phyloP scores from a whole-genome alignment of 2,329 filamentous ascomycete species.

The Fusarium oligoseptatum region DNA sequence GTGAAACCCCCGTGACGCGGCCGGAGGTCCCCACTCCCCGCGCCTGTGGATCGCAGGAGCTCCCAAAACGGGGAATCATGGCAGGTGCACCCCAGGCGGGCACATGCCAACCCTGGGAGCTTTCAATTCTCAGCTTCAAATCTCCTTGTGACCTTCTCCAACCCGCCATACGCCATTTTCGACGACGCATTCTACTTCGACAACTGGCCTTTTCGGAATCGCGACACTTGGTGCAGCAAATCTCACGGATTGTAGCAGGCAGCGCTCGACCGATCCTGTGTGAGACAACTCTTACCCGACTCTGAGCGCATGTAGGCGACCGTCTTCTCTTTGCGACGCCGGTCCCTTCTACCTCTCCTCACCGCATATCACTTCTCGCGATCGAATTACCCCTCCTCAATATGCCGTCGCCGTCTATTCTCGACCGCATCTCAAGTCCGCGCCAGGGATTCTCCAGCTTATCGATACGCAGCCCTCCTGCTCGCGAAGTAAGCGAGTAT shows the following conservation, averaged over 20 bases:
- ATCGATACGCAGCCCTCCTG: slow-evolving; percentile 44
- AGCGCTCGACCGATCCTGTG: not conserved
- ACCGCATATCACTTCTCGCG: not conserved
- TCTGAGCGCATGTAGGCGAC: slow-evolving; percentile 25
- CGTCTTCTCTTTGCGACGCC: slow-evolving; percentile 4
- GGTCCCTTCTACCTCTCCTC: not conserved
- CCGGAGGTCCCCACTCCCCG: slow-evolving; percentile 31
- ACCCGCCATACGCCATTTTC: not conserved
- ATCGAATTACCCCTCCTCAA: not conserved
- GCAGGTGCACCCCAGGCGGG: slow-evolving; percentile 39
- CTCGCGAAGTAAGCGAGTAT: slow-evolving; percentile 51
- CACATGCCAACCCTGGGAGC: slow-evolving; percentile 40
- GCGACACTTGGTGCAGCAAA: not conserved
- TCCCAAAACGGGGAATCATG: slow-evolving; percentile 19
- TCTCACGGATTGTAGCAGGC: not conserved
- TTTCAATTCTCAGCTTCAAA: slow-evolving; percentile 20
- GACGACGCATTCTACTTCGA: not conserved
- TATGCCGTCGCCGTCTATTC: slow-evolving; percentile 48
- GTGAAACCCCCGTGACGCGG: slow-evolving; percentile 30
- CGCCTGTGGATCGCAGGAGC: slow-evolving; percentile 33
- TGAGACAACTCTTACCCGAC: slow-evolving; percentile 22
- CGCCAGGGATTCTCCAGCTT: slow-evolving; percentile 44
- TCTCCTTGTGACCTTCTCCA: slow-evolving; percentile 16
- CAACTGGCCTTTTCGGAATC: not conserved
- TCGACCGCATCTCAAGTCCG: slow-evolving; percentile 46